phyloP scores from a whole-genome alignment of 257 asterid species.

The Osmanthus fragrans region DNA sequence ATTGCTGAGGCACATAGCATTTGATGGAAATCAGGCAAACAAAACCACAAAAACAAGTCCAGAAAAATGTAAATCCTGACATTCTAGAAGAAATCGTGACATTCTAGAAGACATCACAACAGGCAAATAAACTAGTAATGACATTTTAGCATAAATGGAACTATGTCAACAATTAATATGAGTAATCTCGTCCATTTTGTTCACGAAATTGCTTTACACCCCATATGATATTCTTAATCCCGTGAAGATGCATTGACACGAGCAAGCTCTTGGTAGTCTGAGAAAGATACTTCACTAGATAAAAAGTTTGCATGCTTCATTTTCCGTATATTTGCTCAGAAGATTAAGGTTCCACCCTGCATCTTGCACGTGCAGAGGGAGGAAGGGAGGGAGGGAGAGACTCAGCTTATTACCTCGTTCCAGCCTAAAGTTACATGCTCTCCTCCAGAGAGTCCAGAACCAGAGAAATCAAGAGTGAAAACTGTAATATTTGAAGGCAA shows the following conservation, averaged over 20 bases:
- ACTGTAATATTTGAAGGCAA: constrained; percentile 83
- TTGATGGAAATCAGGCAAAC: not conserved
- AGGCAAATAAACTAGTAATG: not conserved
- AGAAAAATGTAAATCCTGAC: not conserved
- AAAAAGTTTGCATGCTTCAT: not conserved
- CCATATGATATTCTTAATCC: not conserved
- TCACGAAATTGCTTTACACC: not conserved
- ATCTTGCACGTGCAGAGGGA: not conserved
- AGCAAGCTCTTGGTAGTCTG: not conserved
- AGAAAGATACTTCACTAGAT: not conserved
- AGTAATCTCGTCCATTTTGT: not conserved
- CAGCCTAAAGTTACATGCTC: constrained; percentile 91
- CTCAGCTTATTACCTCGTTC: constrained; percentile 73
- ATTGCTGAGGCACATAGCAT: constrained; percentile 1
- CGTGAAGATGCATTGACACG: not conserved
- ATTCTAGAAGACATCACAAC: not conserved
- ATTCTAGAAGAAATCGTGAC: too few relatives aligned
- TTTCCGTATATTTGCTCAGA: not conserved
- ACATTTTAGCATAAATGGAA: not conserved
- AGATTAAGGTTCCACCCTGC: not conserved
- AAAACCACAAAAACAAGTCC: not conserved
- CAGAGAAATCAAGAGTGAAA: constrained; percentile 89
- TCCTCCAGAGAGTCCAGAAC: constrained; percentile 96
- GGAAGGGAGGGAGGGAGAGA: not conserved
- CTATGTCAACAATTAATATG: not conserved